phyloP scores from a whole-genome alignment of 345 rosid genomes.

The Populus davidiana region DNA sequence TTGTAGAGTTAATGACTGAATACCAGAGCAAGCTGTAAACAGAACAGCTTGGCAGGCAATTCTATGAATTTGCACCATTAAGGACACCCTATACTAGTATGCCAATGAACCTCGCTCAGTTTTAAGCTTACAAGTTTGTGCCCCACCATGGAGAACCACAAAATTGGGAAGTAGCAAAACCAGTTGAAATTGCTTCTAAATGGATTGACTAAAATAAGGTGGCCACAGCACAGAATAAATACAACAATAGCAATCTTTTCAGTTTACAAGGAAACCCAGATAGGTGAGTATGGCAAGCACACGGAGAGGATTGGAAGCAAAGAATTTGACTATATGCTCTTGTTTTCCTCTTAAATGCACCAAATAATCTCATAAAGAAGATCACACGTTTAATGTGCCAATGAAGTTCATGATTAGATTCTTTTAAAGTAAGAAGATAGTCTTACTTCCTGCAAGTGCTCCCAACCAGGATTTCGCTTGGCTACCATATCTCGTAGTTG shows the following conservation, averaged over 20 bases:
- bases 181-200: neutral
- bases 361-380: neutral
- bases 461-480: slow-evolving; percentile 89
- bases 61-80: neutral
- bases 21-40: neutral
- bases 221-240: neutral
- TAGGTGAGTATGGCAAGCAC: neutral
- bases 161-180: neutral
- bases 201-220: neutral
- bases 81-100: neutral
- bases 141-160: neutral
- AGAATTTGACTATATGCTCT: neutral
- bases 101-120: neutral
- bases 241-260: neutral
- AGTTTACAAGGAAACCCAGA: neutral
- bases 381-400: neutral
- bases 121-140: neutral
- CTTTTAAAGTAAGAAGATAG: neutral
- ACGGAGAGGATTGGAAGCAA: neutral
- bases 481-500: slow-evolving; percentile 79
- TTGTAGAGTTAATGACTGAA: neutral
- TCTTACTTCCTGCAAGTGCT: slow-evolving; percentile 83
- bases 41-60: neutral
- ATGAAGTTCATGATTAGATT: neutral
- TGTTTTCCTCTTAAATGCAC: neutral